Conservation (phyloP, 176 grass and related monocot species). For the Avena eriantha region DNA sequence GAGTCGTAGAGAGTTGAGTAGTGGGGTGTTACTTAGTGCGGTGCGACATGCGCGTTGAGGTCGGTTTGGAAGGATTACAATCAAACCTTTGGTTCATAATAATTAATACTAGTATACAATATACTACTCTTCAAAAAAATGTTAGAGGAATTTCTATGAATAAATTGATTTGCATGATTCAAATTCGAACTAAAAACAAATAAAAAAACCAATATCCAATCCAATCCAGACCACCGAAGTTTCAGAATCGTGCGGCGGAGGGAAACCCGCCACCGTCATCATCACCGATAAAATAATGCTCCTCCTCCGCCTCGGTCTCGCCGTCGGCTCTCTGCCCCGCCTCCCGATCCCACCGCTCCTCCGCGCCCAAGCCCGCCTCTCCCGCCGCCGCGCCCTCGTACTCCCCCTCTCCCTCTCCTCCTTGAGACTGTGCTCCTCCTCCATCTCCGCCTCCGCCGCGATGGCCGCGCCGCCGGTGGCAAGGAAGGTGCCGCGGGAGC, state of each 20-base stretch:
- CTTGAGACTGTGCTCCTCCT: neutral
- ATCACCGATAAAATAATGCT: neutral
- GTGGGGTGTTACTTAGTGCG: no score
- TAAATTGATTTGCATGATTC: neutral
- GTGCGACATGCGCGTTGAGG: no score
- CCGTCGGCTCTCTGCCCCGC: neutral
- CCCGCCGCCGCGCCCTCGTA: neutral
- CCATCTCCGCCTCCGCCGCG: slow-evolving; percentile 16
- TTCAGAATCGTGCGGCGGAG: neutral
- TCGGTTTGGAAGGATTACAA: no score
- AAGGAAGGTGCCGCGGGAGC: slow-evolving; percentile 69
- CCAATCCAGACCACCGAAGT: neutral
- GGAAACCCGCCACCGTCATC: neutral
- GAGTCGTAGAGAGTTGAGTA: no score
- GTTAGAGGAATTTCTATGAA: neutral
- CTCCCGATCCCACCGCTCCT: neutral
- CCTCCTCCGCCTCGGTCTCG: neutral
- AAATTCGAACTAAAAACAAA: neutral
- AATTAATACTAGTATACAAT: no score
- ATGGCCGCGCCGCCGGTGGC: slow-evolving; percentile 54
- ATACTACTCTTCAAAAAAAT: no score
- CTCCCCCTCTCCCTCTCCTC: neutral
- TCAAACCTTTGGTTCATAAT: no score
- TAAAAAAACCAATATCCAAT: neutral
- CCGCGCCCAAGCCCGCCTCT: slow-evolving; percentile 5